Conservation (phyloP, 2,329 filamentous ascomycete species). For the Shiraia sp. region DNA sequence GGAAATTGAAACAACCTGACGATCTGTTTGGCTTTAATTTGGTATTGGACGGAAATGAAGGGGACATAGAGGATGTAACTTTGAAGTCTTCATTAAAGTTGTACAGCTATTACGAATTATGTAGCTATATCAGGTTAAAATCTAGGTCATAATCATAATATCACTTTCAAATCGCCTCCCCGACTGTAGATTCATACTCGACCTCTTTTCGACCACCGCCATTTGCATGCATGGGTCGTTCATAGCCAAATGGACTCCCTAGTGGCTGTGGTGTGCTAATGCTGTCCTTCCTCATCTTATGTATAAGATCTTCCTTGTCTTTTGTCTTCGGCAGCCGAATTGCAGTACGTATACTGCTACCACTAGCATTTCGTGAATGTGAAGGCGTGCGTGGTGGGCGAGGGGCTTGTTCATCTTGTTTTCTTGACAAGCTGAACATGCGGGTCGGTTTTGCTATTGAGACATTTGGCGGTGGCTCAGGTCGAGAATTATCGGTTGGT, state of each 20-base stretch:
- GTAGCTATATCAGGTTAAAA: too few relatives aligned
- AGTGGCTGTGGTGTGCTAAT: conserved; percentile 29
- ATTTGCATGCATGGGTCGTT: conserved; percentile 1
- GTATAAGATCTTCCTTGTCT: conserved; percentile 21
- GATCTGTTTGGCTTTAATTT: too few relatives aligned
- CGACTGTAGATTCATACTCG: conserved; percentile 7
- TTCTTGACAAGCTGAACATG: conserved; percentile 11
- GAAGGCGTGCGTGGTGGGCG: conserved; percentile 10
- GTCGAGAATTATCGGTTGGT: conserved; percentile 7
- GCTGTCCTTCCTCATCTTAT: conserved; percentile 27
- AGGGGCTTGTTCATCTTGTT: conserved; percentile 3
- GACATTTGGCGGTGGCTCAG: conserved; percentile 4
- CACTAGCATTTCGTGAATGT: conserved; percentile 30
- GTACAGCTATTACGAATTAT: too few relatives aligned
- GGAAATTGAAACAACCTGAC: too few relatives aligned
- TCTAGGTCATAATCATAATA: too few relatives aligned
- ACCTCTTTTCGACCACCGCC: neutral
- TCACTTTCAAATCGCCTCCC: conserved; percentile 16
- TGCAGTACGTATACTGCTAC: conserved; percentile 24
- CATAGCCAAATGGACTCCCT: conserved; percentile 24
- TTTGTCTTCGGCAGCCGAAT: conserved; percentile 23
- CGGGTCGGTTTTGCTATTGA: conserved; percentile 2
- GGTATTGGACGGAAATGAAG: too few relatives aligned
- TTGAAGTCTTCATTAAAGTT: too few relatives aligned
- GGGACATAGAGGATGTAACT: too few relatives aligned